Base-by-base conservation (phyloP, 2,329 filamentous ascomycete species). In the Aschersonia sp. region DNA sequence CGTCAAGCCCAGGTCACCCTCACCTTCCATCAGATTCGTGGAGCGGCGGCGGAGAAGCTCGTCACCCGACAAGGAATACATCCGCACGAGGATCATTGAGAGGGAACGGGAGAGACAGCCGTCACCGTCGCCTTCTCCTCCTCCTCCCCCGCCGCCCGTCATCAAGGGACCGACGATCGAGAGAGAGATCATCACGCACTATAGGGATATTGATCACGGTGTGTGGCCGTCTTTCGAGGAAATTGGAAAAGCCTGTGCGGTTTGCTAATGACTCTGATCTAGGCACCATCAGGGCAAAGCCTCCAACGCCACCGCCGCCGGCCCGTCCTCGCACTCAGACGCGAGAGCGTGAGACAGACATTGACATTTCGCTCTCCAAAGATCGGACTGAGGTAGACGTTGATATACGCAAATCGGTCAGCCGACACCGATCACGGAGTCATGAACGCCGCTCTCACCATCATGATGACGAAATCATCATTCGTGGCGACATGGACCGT, bases 151-250 rank as follows among this genome's bases (percentile, higher is more conserved):
- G 43, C 80, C 78, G 31, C 74, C 75, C 53, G 73, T 84, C 43
- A 82, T 92, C 56, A 76, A 80, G 42, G 81, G 82, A 28, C 88
- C 88, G 35, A 84, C 83, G 1, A 87, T 94, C 55, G 85, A 91
- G 64, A 80, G 91, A 58, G 86, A 95, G 60, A 81, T 94, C 50
- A 89, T 94, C 54, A 94, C 87, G 0, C 86, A 92, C 65, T 91
- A 92, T 61, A 77, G 82, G 50, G 85, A 91, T 59, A 84, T 94
- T 56, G 85, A 94, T 59, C 87, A 94, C 65, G 89, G 85, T 87
- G 71, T 61, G 79, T 45, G 9, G 3, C 9, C 9, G 42, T 20
- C 9, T 9, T 40, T 29, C 31, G 20, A 20, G 20, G 20, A 20
- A 20, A 20, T 20, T 20, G 20, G 20, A 20, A 20, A 20, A 20